A percentile compares a stretch with the other conserved stretches of the same genome.
Conservation (phyloP, 148 eudicot species). For the Pouteria glomerata region DNA sequence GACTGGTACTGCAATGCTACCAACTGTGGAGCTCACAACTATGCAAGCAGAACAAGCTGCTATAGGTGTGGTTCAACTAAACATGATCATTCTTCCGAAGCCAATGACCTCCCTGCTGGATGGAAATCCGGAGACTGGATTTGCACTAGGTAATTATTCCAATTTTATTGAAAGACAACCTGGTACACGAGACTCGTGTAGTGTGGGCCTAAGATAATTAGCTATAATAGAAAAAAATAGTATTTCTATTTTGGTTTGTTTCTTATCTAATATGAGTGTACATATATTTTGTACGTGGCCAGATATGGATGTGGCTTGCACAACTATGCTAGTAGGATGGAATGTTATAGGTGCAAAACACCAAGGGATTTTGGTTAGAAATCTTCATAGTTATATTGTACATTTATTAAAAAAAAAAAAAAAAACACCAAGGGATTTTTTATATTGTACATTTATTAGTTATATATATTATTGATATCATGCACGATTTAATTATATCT, state of each 20-base stretch:
- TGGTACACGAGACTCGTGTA: background rate
- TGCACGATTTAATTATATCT: too few relatives aligned
- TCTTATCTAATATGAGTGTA: conserved; percentile 1
- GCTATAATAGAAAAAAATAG: background rate
- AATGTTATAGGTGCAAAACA: conserved; percentile 59
- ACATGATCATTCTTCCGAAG: conserved; percentile 27
- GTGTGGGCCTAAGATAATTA: background rate
- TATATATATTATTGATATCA: too few relatives aligned
- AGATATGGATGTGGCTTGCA: conserved; percentile 71
- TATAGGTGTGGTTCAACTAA: conserved; percentile 47
- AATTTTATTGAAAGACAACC: background rate
- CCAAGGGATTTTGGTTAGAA: conserved; percentile 55
- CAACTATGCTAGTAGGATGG: conserved; percentile 74
- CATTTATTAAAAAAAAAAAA: too few relatives aligned
- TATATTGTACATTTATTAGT: too few relatives aligned
- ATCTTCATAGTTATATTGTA: background rate
- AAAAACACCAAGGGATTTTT: too few relatives aligned
- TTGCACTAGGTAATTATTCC: conserved; percentile 50
- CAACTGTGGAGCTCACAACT: conserved; percentile 81
- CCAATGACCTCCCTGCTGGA: conserved; percentile 60
- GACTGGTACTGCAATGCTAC: conserved; percentile 80
- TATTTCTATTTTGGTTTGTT: background rate
- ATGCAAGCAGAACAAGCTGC: conserved; percentile 75
- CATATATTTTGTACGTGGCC: conserved; percentile 6
- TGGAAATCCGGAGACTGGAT: conserved; percentile 94